Evolutionary conservation across 78 protist genomes (phyloP), one percentile per base, ranked within the genome.

Genomic region (Dictyostelium brefeldianum): DNA sequence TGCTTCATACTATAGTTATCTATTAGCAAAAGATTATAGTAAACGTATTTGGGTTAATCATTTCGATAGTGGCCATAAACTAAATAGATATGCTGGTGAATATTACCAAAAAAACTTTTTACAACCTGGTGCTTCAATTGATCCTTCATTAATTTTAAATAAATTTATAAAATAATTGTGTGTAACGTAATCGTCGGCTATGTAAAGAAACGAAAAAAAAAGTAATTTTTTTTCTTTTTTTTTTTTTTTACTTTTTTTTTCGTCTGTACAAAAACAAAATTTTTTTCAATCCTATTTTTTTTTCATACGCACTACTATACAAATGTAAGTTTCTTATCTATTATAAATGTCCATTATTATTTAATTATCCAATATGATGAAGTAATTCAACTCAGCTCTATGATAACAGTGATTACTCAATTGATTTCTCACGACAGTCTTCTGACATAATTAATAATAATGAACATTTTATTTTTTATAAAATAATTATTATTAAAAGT

Each of bases 341-440:
- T 31, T 27, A 6, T 7, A 10, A 10, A 3, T 31, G 9, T 36
- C 5, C 1, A 17, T 17, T 69, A 31, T 67, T 67, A 67, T 67
- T 51, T 67, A 67, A 29, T 67, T 64, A 64, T 67, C 15, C 22
- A 25, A 25, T 27, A 75, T 75, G 81, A 75, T 75, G 81, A 75
- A 43, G 56, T 31, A 31, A 27, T 18, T 43, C 51, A 78, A 78
- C 83, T 78, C 83, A 78, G 83, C 83, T 78, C 83, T 78, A 51
- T 78, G 83, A 78, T 54, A 17, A 54, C 56, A 18, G 65, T 50
- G 70, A 54, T 78, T 78, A 43, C 51, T 43, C 51, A 36, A 43
- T 78, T 22, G 47, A 50, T 78, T 54, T 78, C 83, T 78, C 83
- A 78, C 83, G 83, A 78, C 83, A 78, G 83, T 78, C 83, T 78